A percentile compares a stretch with the other conserved stretches of the same genome.
phyloP scores from a whole-genome alignment of 2,329 filamentous ascomycete species.

The Chaetomiaceae sp. region DNA sequence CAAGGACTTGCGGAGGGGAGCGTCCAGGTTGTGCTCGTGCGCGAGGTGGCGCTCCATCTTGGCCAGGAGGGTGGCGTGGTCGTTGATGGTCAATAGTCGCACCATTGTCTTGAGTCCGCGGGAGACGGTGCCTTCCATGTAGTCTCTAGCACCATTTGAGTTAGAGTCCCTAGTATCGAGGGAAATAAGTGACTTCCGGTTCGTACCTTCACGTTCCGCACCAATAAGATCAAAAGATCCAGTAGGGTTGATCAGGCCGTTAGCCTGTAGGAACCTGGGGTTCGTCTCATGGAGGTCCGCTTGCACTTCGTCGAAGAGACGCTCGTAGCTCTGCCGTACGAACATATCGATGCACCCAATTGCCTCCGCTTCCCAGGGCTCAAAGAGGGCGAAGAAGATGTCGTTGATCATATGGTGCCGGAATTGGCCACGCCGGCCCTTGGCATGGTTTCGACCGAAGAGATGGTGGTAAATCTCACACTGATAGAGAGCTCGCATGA shows the following conservation, averaged over 20 bases:
- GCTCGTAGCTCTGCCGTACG: not conserved
- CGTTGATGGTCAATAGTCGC: not conserved
- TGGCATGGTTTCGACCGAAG: not conserved
- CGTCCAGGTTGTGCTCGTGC: not conserved
- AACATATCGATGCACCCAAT: not conserved
- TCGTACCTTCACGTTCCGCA: not conserved
- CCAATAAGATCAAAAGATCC: not conserved
- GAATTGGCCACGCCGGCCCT: not conserved
- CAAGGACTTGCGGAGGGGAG: not conserved
- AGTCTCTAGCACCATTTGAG: not conserved
- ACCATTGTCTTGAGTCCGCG: not conserved
- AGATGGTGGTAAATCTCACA: slow-evolving; percentile 4
- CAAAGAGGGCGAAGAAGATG: not conserved
- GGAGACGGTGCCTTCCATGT: not conserved
- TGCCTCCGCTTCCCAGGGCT: slow-evolving; percentile 3
- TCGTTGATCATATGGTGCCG: not conserved
- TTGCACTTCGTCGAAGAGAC: not conserved
- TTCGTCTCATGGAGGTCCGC: not conserved
- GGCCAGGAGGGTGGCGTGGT: not conserved
- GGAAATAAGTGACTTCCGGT: too few relatives aligned
- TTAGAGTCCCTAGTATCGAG: not conserved
- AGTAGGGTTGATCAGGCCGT: not conserved
- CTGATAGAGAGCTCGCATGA: not conserved
- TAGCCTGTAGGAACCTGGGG: not conserved
- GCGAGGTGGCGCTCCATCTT: not conserved